Base-by-base conservation (phyloP, 2,329 filamentous ascomycete genomes). In the Trichoderma lentiforme region DNA sequence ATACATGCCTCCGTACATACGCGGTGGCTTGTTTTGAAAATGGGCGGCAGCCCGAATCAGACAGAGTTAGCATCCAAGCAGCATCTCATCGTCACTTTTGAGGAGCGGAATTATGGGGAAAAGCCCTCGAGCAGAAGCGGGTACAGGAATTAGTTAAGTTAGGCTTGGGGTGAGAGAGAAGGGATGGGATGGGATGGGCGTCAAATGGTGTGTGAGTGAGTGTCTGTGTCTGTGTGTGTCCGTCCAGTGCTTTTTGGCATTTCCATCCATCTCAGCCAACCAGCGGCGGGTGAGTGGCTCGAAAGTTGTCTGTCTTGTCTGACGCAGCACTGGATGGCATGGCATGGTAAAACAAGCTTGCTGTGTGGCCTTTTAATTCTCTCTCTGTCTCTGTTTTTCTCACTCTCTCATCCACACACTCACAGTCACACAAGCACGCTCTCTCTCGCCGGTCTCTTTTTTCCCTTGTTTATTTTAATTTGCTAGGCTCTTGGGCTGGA, bases 401-500 rank as follows among this genome's bases (percentile, higher is more conserved):
- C 43, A 9, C 8, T 12, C 43, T 6, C n/a, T 5, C n/a, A 51
- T 1, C 15, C 18, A 4, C 18, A 4, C 18, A 43, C 39, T n/a
- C 39, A 18, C 36, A 43, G 39, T 43, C 39, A 43, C 15, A 9
- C 39, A 43, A 6, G 14, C 18, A 47, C 39, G 8, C 43, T 12
- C 43, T 51, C n/a, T 61, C 34, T 36, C 34, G 34, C 34, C 32
- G 43, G 39, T 43, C 14, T 47, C 58, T 60, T 28, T 34, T 68
- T 21, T 51, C 30, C 36, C 51, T 21, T 21, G 24, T 30, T 28
- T 43, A 18, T 34, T 61, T 24, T 34, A 6, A 69, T 69, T 51
- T 63, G 68, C 64, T 63, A 66, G 70, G 39, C 56, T 60, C 14
- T 72, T 72, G 70, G 70, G 70, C 70, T 72, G 70, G 70, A 61